These are phyloP conservation scores for Microthlaspi erraticum DNA, from an alignment of 345 rosid genomes.

Conservation along the genomic window DNA sequence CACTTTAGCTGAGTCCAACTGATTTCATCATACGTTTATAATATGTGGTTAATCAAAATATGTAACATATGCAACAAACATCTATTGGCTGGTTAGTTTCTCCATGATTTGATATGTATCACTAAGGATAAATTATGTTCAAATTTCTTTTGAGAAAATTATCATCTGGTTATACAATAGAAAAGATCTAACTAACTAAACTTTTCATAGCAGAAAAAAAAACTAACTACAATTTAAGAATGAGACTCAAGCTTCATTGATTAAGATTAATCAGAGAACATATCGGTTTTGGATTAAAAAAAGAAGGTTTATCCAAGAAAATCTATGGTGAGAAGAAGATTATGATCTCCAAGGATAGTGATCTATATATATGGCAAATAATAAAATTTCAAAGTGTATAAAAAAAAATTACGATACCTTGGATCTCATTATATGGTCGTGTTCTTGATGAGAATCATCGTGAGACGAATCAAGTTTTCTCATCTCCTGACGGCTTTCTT, in stretches of 20 bases:
- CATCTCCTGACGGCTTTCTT: slow-evolving; percentile 43
- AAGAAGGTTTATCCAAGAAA: slow-evolving; percentile 5
- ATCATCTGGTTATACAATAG: neutral
- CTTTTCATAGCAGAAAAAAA: slow-evolving; percentile 7
- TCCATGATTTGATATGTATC: slow-evolving; percentile 4
- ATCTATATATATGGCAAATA: neutral
- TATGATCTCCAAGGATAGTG: slow-evolving; percentile 1
- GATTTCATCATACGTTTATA: slow-evolving; percentile 41
- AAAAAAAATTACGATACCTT: slow-evolving; percentile 42
- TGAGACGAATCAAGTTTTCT: slow-evolving; percentile 35
- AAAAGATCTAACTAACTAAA: slow-evolving; percentile 1
- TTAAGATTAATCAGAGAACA: neutral
- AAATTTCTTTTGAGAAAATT: neutral
- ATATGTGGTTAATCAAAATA: neutral
- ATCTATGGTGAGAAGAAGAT: slow-evolving; percentile 10
- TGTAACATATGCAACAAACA: neutral
- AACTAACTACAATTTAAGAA: no score
- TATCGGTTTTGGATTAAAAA: slow-evolving; percentile 1
- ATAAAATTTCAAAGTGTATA: neutral
- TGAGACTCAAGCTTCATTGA: slow-evolving; percentile 9
- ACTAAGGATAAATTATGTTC: neutral
- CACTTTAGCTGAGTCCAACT: slow-evolving; percentile 67
- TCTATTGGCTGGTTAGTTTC: neutral
- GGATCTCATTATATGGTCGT: slow-evolving; percentile 42
- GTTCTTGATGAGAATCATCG: slow-evolving; percentile 40